Evolutionary conservation across 768 basidiomycete species (phyloP), one percentile per base, ranked within the genome.

Genomic region (Rhizopogon vesiculosus): DNA sequence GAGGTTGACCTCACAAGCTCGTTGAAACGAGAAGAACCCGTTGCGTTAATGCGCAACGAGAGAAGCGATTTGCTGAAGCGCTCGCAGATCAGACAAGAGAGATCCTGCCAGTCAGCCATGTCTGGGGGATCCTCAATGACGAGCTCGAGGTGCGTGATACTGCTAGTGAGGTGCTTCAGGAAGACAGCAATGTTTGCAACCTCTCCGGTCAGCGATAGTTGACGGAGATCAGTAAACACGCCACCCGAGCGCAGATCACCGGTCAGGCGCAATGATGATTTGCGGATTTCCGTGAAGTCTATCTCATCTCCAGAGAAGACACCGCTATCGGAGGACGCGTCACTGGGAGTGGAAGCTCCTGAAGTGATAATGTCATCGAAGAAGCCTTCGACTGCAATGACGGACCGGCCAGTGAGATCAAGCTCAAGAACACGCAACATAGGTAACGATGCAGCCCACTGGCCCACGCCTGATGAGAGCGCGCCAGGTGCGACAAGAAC

Each of bases 71-170:
- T 67, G 13, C 78, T 76, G 61, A 89, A 88, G 60, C 78, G 73
- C 59, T 87, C 82, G 61, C 78, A 83, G 51, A 91, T 76, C 63
- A 86, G 64, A 45, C 70, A 71, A 42, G 82, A 87, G 18, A 91
- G 75, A 59, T 89, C 83, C 57, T 82, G 83, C 89, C 89, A 91
- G 63, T 91, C 88, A 7, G 78, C 79, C 55, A 78, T 78, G 64
- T 84, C 83, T 19, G 87, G 87, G 15, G 89, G 87, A 61, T 91
- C 89, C 59, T 91, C 89, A 60, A 91, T 86, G 66, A 85, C 75
- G 40, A 91, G 80, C 48, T 91, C 89, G 52, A 91, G 76, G 51
- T 80, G 78, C n/a, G 76, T 74, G 64, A 91, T 70, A n/a, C 79
- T 76, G 66, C 80, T 82, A 18, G 82, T 78, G 61, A 91, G 67